Evolutionary conservation across 768 basidiomycete genomes (phyloP).

Genomic region (Floccularia luteovirens): DNA sequence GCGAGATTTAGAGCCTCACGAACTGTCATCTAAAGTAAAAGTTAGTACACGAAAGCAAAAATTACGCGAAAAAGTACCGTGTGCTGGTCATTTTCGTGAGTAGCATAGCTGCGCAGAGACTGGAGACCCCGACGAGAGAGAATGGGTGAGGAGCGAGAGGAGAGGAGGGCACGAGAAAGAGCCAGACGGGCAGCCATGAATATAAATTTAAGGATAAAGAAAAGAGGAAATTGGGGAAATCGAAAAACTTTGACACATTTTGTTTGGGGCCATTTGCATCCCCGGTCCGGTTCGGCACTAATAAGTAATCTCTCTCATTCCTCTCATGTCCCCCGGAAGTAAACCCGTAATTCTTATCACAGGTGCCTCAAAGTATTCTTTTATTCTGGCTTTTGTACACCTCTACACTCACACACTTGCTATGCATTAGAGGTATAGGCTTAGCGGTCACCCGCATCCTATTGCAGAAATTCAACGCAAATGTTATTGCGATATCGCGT

Average conservation of each 20-base stretch:
- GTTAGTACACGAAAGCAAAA: conserved; percentile 5
- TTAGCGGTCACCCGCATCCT: conserved; percentile 69
- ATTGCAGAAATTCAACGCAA: conserved; percentile 50
- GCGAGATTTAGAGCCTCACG: conserved; percentile 96
- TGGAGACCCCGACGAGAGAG: conserved; percentile 33
- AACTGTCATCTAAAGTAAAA: conserved; percentile 76
- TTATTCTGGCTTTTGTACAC: conserved; percentile 5
- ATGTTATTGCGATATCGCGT: conserved; percentile 74
- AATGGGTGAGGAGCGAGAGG: conserved; percentile 36
- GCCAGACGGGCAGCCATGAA: conserved; percentile 58
- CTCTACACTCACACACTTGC: not conserved
- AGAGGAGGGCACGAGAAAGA: conserved; percentile 52
- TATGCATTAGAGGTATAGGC: conserved; percentile 66
- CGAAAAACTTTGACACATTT: conserved; percentile 2
- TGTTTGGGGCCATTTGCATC: conserved; percentile 11
- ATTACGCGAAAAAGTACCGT: conserved; percentile 19
- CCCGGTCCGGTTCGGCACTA: conserved; percentile 6
- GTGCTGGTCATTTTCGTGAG: conserved; percentile 39
- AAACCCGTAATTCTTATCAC: conserved; percentile 70
- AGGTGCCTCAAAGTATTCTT: conserved; percentile 69
- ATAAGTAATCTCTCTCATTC: no score
- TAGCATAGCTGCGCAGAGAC: conserved; percentile 54
- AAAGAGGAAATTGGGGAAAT: conserved; percentile 16
- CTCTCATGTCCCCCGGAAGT: not conserved
- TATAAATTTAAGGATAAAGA: no score